Conservation (phyloP, 2,329 filamentous ascomycete species). For the Drechslerella coelobrocha region DNA sequence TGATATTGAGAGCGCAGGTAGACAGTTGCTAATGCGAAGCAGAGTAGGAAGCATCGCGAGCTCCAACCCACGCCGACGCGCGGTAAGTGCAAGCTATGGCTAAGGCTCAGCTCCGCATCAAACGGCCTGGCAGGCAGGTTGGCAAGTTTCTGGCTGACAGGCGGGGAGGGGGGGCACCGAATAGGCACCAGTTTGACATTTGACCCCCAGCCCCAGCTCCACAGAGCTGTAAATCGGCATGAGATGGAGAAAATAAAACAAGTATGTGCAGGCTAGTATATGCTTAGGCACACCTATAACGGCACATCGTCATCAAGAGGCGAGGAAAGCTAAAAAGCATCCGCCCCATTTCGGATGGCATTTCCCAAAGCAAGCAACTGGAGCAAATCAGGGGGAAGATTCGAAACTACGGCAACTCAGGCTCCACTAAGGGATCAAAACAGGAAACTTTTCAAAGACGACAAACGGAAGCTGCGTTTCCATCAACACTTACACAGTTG, state of each 20-base stretch:
- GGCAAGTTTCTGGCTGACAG: background rate
- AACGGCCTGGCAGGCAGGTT: background rate
- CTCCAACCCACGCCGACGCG: constrained; percentile 46
- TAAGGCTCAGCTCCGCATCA: constrained; percentile 14
- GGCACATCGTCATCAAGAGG: constrained; percentile 30
- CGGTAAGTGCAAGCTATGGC: constrained; percentile 28
- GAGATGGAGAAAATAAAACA: constrained; percentile 9
- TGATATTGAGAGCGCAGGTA: constrained; percentile 42
- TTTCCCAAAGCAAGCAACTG: constrained; percentile 42
- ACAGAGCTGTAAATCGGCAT: constrained; percentile 7
- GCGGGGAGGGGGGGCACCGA: constrained; percentile 2
- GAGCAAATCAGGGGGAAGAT: constrained; percentile 47
- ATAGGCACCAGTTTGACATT: background rate
- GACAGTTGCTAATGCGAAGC: constrained; percentile 46
- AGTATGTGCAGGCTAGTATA: background rate
- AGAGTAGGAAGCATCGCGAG: constrained; percentile 43
- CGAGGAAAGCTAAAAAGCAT: constrained; percentile 6
- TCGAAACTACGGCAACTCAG: constrained; percentile 30
- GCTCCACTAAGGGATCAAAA: constrained; percentile 30
- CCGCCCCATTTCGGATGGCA: constrained; percentile 48
- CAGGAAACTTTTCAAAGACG: background rate
- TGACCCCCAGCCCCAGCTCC: background rate
- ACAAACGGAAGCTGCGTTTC: background rate
- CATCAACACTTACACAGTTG: constrained; percentile 40
- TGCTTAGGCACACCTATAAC: background rate